Base-by-base conservation (phyloP, 2,329 filamentous ascomycete species). In the Colletotrichum cordylinicola region DNA sequence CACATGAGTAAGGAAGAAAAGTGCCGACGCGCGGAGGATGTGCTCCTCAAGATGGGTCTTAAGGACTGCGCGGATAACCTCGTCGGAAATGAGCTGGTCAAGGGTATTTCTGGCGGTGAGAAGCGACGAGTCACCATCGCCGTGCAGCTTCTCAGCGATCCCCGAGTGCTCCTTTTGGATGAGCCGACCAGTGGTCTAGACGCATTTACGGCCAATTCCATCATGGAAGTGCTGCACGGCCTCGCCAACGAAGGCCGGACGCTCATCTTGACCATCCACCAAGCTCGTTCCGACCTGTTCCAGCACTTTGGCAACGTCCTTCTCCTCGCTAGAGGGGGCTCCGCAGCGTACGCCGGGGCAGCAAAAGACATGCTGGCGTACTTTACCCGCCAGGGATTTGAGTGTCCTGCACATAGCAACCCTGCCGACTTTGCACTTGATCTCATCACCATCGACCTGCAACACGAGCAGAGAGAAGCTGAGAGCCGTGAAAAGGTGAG, bases 71-170 rank as follows among this genome's bases (percentile, higher is more conserved):
- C 94, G 1, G 91, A 95, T 80, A 95, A 94, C 69, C 82, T 95
- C 1, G 90, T 96, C 10, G 94, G 94, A 4, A 93, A 90, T 73
- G 93, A 94, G 10, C 83, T 94, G 6, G 88, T 94, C 78, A 96
- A 96, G 81, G 94, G 94, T 0, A 95, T 96, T 35, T 95, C 93
- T 10, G 94, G 94, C 4, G 94, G 94, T 21, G 94, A 96, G 83
- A 96, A 95, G 83, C 89, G 94, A 4, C 90, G 94, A 71, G 93
- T 96, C 8, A 94, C 93, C 4, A 95, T 96, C 76, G 94, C 94
- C 0, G 91, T 95, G 0, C 94, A 96, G 79, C 92, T 96, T 8
- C 87, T 96, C 13, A 96, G 93, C 0, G 93, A 95, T 75, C 94
- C 94, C 2, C 91, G 92, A 2, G 90, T 96, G 3, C 84, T 96